Percentiles rank a stretch among this genome's conserved stretches.
These are phyloP conservation scores for Detonula confervacea DNA, from an alignment of 352 stramenopile genomes.

Conservation along the genomic window DNA sequence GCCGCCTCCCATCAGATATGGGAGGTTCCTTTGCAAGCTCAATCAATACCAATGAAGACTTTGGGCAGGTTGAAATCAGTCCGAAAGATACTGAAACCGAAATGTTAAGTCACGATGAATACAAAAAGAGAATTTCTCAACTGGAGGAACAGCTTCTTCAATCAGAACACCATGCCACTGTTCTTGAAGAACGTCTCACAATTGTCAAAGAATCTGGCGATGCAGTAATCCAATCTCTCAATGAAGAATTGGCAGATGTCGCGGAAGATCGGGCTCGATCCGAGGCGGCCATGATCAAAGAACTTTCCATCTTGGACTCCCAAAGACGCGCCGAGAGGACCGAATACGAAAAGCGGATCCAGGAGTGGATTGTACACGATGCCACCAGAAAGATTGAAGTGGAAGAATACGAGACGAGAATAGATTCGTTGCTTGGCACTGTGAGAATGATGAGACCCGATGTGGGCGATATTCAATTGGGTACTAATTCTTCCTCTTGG, in stretches of 20 bases:
- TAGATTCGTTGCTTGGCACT: constrained; percentile 44
- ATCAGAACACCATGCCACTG: constrained; percentile 38
- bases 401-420: constrained; percentile 55
- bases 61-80: constrained; percentile 12
- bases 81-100: background rate
- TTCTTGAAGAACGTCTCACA: constrained; percentile 45
- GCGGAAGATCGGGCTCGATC: constrained; percentile 47
- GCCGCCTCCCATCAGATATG: too few species aligned
- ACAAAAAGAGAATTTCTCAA: constrained; percentile 26
- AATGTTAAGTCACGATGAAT: constrained; percentile 15
- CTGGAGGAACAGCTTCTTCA: constrained; percentile 49
- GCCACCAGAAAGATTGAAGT: constrained; percentile 45
- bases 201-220: constrained; percentile 64
- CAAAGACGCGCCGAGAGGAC: constrained; percentile 38
- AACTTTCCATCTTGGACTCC: constrained; percentile 47
- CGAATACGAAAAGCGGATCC: constrained; percentile 53
- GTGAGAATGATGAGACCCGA: constrained; percentile 42
- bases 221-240: constrained; percentile 54
- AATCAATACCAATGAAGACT: constrained; percentile 27
- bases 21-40: constrained; percentile 13
- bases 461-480: constrained; percentile 5
- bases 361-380: constrained; percentile 58
- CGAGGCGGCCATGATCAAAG: constrained; percentile 56
- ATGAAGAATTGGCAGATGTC: constrained; percentile 58
- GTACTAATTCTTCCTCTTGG: constrained; percentile 23